Evolutionary conservation across 2,329 filamentous ascomycete species (phyloP), one percentile per base, ranked within the genome.

Genomic region (Alternaria triticimaculans): DNA sequence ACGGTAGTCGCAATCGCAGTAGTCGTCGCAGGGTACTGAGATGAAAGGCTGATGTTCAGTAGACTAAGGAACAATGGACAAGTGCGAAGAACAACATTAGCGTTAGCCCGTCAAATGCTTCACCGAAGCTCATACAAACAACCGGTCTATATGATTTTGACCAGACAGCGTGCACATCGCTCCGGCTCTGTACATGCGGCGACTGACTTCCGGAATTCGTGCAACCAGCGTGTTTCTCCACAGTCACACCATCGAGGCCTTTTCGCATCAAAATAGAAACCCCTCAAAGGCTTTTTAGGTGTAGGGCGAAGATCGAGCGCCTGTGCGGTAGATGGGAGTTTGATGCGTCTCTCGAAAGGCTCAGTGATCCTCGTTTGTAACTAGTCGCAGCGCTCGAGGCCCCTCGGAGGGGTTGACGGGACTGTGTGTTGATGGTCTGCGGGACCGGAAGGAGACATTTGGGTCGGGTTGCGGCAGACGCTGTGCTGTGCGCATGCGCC

Each of bases 191-290:
- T 41, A 28, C 5, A 26, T 23, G 14, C 33, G n/a, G 48, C 33
- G 28, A 37, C n/a, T 15, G 57, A 26, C 45, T 20, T 61, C 33
- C 21, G 25, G 26, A 10, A 41, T 60, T 49, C 50, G 60, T 55
- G 25, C 33, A 21, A 55, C 60, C 21, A 18, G 15, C 10, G 30
- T 50, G 56, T 60, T 60, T 63, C 60, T 63, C 60, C 60, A 63
- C 55, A 28, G 60, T 63, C 48, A 37, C 56, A 63, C 56, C 30
- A 44, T 49, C 9, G 33, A 46, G 44, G 33, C 15, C 50, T 50
- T 45, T 23, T 33, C 50, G 44, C 21, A 45, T 41, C 28, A 3
- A 51, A 25, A 45, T 43, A 44, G 18, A 41, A 37, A 21, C 11
- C 25, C 18, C 25, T 21, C 15, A 11, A 44, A 26, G 23, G 23